Conservation (phyloP, 257 asterid species). For the Lycium barbarum region DNA sequence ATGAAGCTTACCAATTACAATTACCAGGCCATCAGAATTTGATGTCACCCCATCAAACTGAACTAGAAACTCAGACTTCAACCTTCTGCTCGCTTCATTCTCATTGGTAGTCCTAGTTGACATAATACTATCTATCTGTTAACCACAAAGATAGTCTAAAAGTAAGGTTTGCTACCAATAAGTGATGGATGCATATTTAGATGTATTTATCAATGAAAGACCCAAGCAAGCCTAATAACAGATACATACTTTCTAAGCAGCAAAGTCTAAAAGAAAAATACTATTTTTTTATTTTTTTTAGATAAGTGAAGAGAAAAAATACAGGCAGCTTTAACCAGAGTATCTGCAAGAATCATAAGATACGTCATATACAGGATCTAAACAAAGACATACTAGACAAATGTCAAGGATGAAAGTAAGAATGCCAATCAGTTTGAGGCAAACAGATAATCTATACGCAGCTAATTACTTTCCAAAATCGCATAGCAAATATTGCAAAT, state of each 20-base stretch:
- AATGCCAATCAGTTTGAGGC: background rate
- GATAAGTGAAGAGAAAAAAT: background rate
- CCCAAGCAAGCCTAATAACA: constrained; percentile 5
- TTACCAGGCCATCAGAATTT: constrained; percentile 80
- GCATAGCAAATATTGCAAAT: background rate
- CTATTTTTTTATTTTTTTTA: background rate
- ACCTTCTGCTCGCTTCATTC: constrained; percentile 98
- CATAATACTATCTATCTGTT: constrained; percentile 97
- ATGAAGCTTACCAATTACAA: constrained; percentile 78
- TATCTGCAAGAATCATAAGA: constrained; percentile 9
- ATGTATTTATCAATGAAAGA: background rate
- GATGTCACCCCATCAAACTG: constrained; percentile 98
- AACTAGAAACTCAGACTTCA: constrained; percentile 93
- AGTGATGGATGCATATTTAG: background rate
- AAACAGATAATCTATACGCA: background rate
- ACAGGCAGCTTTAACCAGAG: background rate
- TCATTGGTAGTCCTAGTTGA: constrained; percentile 89
- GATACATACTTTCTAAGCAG: background rate
- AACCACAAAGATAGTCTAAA: constrained; percentile 33
- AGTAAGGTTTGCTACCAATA: constrained; percentile 27
- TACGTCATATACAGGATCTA: background rate
- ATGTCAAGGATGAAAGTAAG: background rate
- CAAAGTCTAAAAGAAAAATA: background rate
- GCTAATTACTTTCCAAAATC: constrained; percentile 20
- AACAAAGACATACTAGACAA: background rate